Evolutionary conservation across 169 alveolate genomes (phyloP).

Genomic region (Perkinsus marinus): DNA sequence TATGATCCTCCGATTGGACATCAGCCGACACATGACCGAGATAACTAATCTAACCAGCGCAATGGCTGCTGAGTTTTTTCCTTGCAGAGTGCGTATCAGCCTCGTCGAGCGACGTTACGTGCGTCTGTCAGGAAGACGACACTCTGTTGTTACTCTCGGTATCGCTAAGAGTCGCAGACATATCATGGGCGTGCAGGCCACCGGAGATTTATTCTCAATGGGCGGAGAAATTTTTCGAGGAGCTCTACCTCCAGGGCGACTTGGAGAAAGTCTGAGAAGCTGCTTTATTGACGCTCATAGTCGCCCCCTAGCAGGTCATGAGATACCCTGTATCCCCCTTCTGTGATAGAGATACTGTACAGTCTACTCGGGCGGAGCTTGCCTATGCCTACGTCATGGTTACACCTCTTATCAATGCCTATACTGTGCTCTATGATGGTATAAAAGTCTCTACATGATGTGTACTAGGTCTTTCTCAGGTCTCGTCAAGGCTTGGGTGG

Average conservation of each 20-base stretch:
- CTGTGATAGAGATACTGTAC: conserved; percentile 2
- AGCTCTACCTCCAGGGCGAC: not conserved
- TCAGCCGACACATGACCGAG: conserved; percentile 1
- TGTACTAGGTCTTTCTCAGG: not conserved
- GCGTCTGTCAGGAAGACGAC: not conserved
- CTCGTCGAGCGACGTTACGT: not conserved
- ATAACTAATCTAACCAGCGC: not conserved
- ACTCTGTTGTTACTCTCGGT: not conserved
- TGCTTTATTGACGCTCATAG: not conserved
- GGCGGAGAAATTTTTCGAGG: conserved; percentile 1
- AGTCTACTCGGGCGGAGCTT: not conserved
- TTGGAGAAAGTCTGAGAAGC: not conserved
- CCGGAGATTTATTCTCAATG: not conserved
- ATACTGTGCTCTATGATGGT: not conserved
- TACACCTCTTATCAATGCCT: not conserved
- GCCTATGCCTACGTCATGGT: not conserved
- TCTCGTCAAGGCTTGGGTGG: not conserved
- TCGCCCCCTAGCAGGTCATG: not conserved
- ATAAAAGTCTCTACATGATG: not conserved
- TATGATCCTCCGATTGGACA: not conserved
- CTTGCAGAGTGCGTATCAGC: not conserved
- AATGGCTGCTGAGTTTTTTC: not conserved
- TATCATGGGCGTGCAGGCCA: conserved; percentile 2
- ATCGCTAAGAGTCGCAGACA: conserved; percentile 2
- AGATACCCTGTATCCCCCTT: not conserved